Percentiles rank a stretch among this genome's conserved stretches.
These are phyloP conservation scores for Lactarius evosmus DNA, from an alignment of 768 basidiomycete species.

Conservation along the genomic window DNA sequence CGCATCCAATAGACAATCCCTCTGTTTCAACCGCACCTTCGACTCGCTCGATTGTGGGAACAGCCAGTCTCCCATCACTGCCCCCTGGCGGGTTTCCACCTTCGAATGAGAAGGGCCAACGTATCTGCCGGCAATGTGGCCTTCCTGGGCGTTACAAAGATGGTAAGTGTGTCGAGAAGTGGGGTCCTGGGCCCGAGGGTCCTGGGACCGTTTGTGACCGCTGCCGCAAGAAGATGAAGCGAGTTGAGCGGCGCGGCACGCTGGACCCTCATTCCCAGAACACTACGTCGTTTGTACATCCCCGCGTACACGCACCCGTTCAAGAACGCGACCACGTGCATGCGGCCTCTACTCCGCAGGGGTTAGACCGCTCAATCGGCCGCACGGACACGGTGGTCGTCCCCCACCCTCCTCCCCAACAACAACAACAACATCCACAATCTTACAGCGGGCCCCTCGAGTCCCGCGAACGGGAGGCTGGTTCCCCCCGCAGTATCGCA, in stretches of 20 bases:
- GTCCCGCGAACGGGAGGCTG: conserved; percentile 22
- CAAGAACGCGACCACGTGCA: conserved; percentile 20
- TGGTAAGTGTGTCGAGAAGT: conserved; percentile 79
- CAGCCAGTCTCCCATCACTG: conserved; percentile 28
- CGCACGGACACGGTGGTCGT: conserved; percentile 27
- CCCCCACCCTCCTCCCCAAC: conserved; percentile 1
- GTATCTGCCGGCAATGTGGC: conserved; percentile 71
- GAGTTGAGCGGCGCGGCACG: conserved; percentile 67
- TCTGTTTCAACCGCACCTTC: conserved; percentile 17
- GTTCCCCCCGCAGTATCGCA: conserved; percentile 42
- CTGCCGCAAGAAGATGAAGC: conserved; percentile 81
- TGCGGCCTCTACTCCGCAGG: conserved; percentile 6
- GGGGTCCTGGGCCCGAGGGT: conserved; percentile 77
- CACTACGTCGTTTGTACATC: conserved; percentile 15
- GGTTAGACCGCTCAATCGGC: conserved; percentile 19
- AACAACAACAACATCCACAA: conserved; percentile 14
- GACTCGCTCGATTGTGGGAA: conserved; percentile 20
- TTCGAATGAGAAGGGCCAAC: conserved; percentile 47
- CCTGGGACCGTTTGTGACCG: conserved; percentile 79
- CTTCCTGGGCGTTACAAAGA: conserved; percentile 72
- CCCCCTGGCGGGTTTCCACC: conserved; percentile 37
- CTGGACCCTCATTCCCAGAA: conserved; percentile 41
- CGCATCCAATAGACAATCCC: conserved; percentile 2
- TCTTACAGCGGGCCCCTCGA: conserved; percentile 8
- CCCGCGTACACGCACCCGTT: conserved; percentile 14